Percentiles rank a stretch among this genome's conserved stretches.
Conservation (phyloP, 768 basidiomycete genomes). For the Phaffia australis region DNA sequence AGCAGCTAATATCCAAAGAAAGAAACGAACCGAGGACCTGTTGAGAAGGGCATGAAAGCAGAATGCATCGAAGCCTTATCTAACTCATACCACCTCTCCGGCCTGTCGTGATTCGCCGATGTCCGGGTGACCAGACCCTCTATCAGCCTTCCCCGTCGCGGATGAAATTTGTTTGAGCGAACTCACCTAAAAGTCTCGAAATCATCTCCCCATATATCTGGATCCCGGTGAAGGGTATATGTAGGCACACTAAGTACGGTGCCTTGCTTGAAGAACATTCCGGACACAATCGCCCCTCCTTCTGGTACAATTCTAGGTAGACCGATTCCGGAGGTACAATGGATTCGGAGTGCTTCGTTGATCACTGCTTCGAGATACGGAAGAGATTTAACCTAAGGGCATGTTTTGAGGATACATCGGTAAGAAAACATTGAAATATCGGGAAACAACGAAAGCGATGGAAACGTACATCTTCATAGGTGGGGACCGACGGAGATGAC, state of each 20-base stretch:
- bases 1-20: too few relatives aligned
- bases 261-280: conserved; percentile 46
- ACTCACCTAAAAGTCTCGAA: conserved; percentile 46
- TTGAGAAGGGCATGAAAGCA: conserved; percentile 76
- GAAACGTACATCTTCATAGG: conserved; percentile 14
- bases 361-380: conserved; percentile 78
- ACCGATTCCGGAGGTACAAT: conserved; percentile 73
- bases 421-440: not conserved
- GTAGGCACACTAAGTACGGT: conserved; percentile 46
- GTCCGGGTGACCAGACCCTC: conserved; percentile 45
- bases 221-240: not conserved
- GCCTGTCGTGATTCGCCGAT: not conserved
- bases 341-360: conserved; percentile 71
- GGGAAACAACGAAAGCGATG: not conserved
- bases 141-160: conserved; percentile 69
- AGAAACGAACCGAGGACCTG: conserved; percentile 54
- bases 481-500: not conserved
- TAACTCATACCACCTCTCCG: conserved; percentile 45
- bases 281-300: conserved; percentile 30
- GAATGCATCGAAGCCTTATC: conserved; percentile 53
- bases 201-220: not conserved
- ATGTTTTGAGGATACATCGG: not conserved
- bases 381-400: conserved; percentile 16
- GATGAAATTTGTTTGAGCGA: conserved; percentile 62
- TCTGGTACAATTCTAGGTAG: conserved; percentile 68